A percentile compares a stretch with the other conserved stretches of the same genome.
Evolutionary conservation across 176 grass and related monocot genomes (phyloP).

Genomic region (Musa acuminata): DNA sequence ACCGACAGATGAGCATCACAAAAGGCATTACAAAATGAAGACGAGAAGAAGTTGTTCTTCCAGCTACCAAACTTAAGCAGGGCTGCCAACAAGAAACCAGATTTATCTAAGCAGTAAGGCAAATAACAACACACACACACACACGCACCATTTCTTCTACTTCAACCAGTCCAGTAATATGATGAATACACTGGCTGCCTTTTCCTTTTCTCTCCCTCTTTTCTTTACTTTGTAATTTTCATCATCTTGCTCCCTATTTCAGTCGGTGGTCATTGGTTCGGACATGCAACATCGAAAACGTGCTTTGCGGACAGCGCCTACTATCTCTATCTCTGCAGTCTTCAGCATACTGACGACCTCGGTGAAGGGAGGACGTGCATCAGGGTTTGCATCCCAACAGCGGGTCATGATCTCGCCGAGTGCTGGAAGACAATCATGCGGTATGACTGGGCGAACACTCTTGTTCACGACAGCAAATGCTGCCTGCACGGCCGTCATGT

Average conservation of each 20-base stretch:
- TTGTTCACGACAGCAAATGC: conserved; percentile 68
- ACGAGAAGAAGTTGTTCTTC: too few relatives aligned
- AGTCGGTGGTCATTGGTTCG: conserved; percentile 59
- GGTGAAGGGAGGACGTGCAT: conserved; percentile 42
- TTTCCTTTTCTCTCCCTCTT: neutral
- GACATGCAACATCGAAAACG: conserved; percentile 70
- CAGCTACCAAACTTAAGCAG: neutral
- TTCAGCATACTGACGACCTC: conserved; percentile 66
- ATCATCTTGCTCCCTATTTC: conserved; percentile 7
- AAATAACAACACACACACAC: neutral
- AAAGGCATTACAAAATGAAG: too few relatives aligned
- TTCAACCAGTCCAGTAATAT: neutral
- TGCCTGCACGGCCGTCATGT: conserved; percentile 77
- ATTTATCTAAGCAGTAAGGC: neutral
- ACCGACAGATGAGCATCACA: too few relatives aligned
- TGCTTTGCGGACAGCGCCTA: conserved; percentile 51
- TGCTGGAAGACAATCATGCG: conserved; percentile 42
- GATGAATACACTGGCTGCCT: neutral
- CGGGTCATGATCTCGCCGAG: conserved; percentile 55
- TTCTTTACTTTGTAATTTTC: neutral
- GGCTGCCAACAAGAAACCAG: neutral
- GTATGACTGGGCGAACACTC: conserved; percentile 39
- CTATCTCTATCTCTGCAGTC: conserved; percentile 42
- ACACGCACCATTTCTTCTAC: neutral
- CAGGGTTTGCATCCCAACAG: conserved; percentile 60